Percentiles rank a stretch among this genome's conserved stretches.
These are phyloP conservation scores for Colletotrichum plurivorum DNA, from an alignment of 2,329 filamentous ascomycete genomes.

Conservation along the genomic window DNA sequence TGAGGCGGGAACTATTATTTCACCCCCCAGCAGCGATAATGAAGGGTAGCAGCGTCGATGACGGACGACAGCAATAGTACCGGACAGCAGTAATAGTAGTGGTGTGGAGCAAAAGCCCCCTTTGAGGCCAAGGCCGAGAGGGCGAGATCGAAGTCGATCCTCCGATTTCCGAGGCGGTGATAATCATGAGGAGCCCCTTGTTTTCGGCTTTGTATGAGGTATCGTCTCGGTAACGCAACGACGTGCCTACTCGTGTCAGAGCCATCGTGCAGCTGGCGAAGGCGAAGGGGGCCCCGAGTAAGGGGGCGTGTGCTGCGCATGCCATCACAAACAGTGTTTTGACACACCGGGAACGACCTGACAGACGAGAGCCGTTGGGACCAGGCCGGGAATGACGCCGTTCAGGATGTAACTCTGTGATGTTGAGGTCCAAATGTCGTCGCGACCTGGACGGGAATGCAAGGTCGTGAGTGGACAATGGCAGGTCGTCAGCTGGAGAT, in stretches of 20 bases:
- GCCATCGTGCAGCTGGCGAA: conserved; percentile 14
- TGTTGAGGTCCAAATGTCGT: conserved; percentile 18
- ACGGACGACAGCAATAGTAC: too few species aligned
- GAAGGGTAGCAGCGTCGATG: too few species aligned
- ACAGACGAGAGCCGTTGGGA: not conserved
- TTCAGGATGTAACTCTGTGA: conserved; percentile 31
- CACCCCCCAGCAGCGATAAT: too few species aligned
- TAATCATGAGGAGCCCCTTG: conserved; percentile 14
- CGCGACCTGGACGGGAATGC: conserved; percentile 14
- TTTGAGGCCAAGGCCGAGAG: too few species aligned
- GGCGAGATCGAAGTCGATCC: too few species aligned
- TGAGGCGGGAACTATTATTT: too few species aligned
- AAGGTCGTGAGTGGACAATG: conserved; percentile 14
- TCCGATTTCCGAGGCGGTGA: not conserved
- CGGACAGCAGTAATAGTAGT: too few species aligned
- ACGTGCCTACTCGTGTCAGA: conserved; percentile 31
- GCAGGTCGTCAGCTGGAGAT: not conserved
- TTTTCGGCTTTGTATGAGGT: conserved; percentile 2
- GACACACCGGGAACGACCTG: conserved; percentile 22
- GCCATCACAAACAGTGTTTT: conserved; percentile 10
- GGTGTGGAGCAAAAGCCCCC: too few species aligned
- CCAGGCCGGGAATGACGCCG: conserved; percentile 10
- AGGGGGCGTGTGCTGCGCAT: conserved; percentile 17
- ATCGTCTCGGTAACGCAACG: not conserved
- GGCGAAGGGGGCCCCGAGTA: conserved; percentile 6